Percentiles rank a stretch among this genome's conserved stretches.
Evolutionary conservation across 495 filamentous ascomycete genomes (phyloP).

Genomic region (Hypoxylon lienhwacheense): DNA sequence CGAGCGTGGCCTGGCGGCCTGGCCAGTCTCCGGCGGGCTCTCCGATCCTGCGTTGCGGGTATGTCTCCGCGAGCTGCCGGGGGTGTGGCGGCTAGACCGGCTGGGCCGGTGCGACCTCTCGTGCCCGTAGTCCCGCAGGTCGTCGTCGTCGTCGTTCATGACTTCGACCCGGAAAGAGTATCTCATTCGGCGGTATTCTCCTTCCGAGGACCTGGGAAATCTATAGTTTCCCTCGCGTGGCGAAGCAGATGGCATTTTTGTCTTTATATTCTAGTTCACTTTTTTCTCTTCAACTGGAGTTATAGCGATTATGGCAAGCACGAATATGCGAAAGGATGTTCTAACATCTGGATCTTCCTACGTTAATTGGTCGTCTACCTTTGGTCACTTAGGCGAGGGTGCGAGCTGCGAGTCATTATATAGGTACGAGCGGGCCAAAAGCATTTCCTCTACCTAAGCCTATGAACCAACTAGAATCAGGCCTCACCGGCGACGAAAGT

Average conservation of each 20-base stretch:
- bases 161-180: slow-evolving; percentile 22
- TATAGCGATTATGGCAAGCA: too few relatives aligned
- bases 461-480: too few relatives aligned
- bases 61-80: background rate
- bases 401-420: too few relatives aligned
- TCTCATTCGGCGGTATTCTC: slow-evolving; percentile 8
- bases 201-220: background rate
- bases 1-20: background rate
- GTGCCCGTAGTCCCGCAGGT: background rate
- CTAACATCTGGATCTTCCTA: too few relatives aligned
- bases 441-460: too few relatives aligned
- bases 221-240: background rate
- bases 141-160: slow-evolving; percentile 12
- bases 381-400: too few relatives aligned
- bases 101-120: background rate
- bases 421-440: too few relatives aligned
- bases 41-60: background rate
- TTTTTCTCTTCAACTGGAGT: too few relatives aligned
- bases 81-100: background rate
- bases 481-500: too few relatives aligned
- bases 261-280: too few relatives aligned
- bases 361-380: too few relatives aligned
- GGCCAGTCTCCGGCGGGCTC: background rate
- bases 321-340: too few relatives aligned
- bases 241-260: slow-evolving; percentile 8